Evolutionary conservation across 495 filamentous ascomycete species (phyloP), one percentile per base, ranked within the genome.

Genomic region (Penicillium desertorum): DNA sequence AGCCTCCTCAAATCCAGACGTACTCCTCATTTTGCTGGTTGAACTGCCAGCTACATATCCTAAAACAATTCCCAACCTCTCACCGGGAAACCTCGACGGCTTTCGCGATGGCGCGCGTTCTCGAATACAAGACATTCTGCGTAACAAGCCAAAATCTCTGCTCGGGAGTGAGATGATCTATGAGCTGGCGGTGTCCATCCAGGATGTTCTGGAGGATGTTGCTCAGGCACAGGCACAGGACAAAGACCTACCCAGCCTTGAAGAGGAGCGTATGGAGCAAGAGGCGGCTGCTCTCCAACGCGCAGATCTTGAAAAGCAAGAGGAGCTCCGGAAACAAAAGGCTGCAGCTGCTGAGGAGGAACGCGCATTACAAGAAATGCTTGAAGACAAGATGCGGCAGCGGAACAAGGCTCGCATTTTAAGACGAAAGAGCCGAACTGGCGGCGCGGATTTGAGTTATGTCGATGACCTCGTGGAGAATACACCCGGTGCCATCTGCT

Each of bases 1-100:
- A 63, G 81, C 91, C 10, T 80, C 81, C 22, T 84, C 85, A 2
- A 87, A 92, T 53, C 79, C 85, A 30, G 84, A 89, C 10, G 76
- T 86, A 29, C 72, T 73, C 16, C 73, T 91, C 10, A 82, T 81
- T 1, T 71, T 96, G 19, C 71, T 75, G 25, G 88, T 94, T 36
- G 85, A 88, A 32, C 68, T 98, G 25, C 92, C 90, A 11, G 87
- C 93, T 12, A 97, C 94, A 0, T 98, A 98, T 71, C 95, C 95
- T 8, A 96, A 93, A 70, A 88, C 91, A 16, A 70, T 82, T 4
- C 94, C 94, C 3, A 78, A 89, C 30, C 68, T 98, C 5, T 84
- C 78, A 9, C 65, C 96, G n/a, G 68, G 75, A 34, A 85, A 86
- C 47, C 78, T 86, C 54, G 79, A 83, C 32, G 76, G 80, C 23